Conservation (phyloP, 768 basidiomycete species). For the Lyophyllum decastes region DNA sequence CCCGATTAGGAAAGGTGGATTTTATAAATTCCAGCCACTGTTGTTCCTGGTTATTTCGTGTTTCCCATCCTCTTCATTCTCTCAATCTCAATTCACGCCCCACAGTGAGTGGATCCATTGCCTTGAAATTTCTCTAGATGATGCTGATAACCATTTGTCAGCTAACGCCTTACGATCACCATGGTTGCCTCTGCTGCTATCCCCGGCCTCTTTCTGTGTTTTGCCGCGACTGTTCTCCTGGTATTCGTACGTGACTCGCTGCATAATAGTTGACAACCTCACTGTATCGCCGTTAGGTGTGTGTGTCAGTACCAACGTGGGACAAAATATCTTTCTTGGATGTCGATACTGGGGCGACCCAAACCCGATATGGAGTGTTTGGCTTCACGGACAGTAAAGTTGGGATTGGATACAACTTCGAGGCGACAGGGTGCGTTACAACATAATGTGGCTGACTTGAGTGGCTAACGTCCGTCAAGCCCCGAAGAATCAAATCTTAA, state of each 20-base stretch:
- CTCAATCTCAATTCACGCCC: not conserved
- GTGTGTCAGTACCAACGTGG: slow-evolving; percentile 78
- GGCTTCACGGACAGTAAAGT: slow-evolving; percentile 63
- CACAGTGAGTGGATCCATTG: not conserved
- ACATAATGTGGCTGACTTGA: not conserved
- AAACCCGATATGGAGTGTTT: slow-evolving; percentile 71
- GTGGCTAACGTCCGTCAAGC: not conserved
- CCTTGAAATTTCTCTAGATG: not conserved
- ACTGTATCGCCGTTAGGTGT: slow-evolving; percentile 44
- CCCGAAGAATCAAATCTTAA: slow-evolving; percentile 37
- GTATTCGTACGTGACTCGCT: slow-evolving; percentile 53
- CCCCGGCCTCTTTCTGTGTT: slow-evolving; percentile 73
- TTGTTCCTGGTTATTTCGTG: not conserved
- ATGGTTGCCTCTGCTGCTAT: slow-evolving; percentile 63
- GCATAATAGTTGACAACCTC: not conserved
- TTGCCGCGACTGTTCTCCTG: slow-evolving; percentile 69
- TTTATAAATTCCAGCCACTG: slow-evolving; percentile 8
- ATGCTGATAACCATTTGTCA: not conserved
- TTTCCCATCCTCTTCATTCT: not conserved
- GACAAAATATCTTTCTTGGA: slow-evolving; percentile 66
- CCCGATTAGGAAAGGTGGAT: slow-evolving; percentile 5
- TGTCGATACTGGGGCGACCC: slow-evolving; percentile 38
- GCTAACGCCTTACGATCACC: slow-evolving; percentile 2
- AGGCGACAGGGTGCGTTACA: slow-evolving; percentile 5
- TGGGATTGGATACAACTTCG: slow-evolving; percentile 61